phyloP scores from a whole-genome alignment of 192 early-diverging fungal genomes.

The Backusella westeae region DNA sequence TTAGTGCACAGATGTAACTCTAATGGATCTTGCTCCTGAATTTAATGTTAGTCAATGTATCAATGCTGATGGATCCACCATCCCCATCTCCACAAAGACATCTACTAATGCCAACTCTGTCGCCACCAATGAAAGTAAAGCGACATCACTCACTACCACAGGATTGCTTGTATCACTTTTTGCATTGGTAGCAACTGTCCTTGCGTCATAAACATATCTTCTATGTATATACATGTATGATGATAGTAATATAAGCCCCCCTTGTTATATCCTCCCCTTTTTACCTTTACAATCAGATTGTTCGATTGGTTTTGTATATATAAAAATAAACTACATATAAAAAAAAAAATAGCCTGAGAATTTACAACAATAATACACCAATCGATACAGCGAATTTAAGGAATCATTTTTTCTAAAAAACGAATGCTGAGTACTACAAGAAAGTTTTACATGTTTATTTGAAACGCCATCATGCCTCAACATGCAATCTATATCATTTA shows the following conservation, averaged over 20 bases:
- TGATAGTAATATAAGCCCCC: neutral
- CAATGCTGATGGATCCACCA: constrained; percentile 24
- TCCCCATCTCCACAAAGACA: neutral
- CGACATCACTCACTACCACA: neutral
- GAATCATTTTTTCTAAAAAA: neutral
- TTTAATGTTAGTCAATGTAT: constrained; percentile 21
- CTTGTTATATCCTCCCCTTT: neutral
- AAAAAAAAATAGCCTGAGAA: neutral
- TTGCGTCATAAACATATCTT: neutral
- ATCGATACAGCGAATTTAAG: neutral
- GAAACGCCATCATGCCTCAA: neutral
- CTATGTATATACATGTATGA: neutral
- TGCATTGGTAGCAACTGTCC: neutral
- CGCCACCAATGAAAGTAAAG: neutral
- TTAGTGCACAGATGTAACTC: constrained; percentile 27
- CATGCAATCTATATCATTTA: neutral
- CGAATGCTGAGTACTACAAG: neutral
- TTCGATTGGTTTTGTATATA: neutral
- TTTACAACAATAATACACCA: neutral
- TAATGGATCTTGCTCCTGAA: neutral
- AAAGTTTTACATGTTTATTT: neutral
- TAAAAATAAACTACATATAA: neutral
- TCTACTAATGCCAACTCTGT: neutral
- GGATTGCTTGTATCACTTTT: neutral
- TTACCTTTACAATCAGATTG: neutral